These are phyloP conservation scores for Cutaneotrichosporon dermatis DNA, from an alignment of 1,284 basidiomycete species.

Conservation along the genomic window DNA sequence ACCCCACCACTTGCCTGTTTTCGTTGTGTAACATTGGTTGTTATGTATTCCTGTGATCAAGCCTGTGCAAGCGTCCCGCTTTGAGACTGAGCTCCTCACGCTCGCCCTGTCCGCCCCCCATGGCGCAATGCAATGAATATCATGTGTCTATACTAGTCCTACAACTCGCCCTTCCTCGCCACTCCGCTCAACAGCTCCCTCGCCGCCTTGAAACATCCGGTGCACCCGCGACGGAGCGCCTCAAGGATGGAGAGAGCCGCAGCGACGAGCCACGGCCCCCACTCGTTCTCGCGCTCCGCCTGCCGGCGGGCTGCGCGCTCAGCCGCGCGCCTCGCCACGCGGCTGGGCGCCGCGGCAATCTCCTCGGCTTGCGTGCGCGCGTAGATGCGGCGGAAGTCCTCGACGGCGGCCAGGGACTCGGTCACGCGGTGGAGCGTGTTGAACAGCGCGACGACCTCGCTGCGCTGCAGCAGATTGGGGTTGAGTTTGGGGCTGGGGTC, in stretches of 20 bases:
- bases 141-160: background rate
- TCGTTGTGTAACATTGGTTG: background rate
- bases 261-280: background rate
- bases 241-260: conserved; percentile 11
- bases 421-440: conserved; percentile 90
- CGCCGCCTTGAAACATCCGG: conserved; percentile 17
- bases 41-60: background rate
- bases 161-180: conserved; percentile 8
- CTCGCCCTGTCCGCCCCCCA: too few species aligned
- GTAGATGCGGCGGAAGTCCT: conserved; percentile 80
- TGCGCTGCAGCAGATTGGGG: conserved; percentile 73
- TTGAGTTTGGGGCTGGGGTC: conserved; percentile 64
- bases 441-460: conserved; percentile 94
- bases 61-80: background rate
- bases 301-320: background rate
- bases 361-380: conserved; percentile 50
- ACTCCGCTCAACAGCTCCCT: background rate
- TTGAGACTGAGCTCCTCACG: too few species aligned
- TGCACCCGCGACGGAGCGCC: conserved; percentile 20
- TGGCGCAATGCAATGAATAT: background rate
- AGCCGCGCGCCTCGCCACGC: background rate
- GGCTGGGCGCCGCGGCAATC: conserved; percentile 4
- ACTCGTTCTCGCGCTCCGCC: background rate
- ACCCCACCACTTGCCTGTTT: background rate
- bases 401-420: conserved; percentile 75